Conservation (phyloP, 2,329 filamentous ascomycete species). For the Cytospora paraplurivora region DNA sequence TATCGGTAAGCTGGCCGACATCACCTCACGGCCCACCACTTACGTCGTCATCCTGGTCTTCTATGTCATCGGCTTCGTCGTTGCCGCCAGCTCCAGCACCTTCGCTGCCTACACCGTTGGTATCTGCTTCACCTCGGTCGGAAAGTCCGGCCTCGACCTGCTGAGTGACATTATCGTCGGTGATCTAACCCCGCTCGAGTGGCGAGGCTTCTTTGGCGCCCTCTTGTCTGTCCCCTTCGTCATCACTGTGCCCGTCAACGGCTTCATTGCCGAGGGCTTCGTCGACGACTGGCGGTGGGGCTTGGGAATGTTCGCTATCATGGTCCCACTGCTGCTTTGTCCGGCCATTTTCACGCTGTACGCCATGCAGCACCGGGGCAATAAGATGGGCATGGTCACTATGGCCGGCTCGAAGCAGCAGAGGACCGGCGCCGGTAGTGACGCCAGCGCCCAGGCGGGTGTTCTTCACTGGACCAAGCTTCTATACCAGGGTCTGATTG, state of each 20-base stretch:
- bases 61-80: constrained; percentile 41
- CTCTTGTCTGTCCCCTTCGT: constrained; percentile 34
- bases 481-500: constrained; percentile 47
- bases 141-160: constrained; percentile 42
- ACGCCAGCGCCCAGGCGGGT: constrained; percentile 1
- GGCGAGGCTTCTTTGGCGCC: constrained; percentile 43
- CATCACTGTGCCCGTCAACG: constrained; percentile 44
- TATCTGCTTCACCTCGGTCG: constrained; percentile 42
- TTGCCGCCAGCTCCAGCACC: constrained; percentile 38
- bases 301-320: constrained; percentile 63
- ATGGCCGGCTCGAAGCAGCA: constrained; percentile 41
- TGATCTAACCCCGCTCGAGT: constrained; percentile 41
- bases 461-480: constrained; percentile 32
- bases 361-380: constrained; percentile 60
- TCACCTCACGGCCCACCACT: constrained; percentile 43
- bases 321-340: constrained; percentile 57
- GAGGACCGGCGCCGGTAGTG: constrained; percentile 35
- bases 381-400: constrained; percentile 50
- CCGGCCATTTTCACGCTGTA: constrained; percentile 59
- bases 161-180: constrained; percentile 42
- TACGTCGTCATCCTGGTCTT: constrained; percentile 45
- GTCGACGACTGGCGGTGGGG: constrained; percentile 59
- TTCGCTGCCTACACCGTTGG: constrained; percentile 41
- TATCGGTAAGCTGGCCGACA: constrained; percentile 42
- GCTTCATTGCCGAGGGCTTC: constrained; percentile 41